A percentile compares a stretch with the other conserved stretches of the same genome.
These are phyloP conservation scores for Globisporangium perplexum DNA, from an alignment of 352 stramenopile species.

Conservation along the genomic window DNA sequence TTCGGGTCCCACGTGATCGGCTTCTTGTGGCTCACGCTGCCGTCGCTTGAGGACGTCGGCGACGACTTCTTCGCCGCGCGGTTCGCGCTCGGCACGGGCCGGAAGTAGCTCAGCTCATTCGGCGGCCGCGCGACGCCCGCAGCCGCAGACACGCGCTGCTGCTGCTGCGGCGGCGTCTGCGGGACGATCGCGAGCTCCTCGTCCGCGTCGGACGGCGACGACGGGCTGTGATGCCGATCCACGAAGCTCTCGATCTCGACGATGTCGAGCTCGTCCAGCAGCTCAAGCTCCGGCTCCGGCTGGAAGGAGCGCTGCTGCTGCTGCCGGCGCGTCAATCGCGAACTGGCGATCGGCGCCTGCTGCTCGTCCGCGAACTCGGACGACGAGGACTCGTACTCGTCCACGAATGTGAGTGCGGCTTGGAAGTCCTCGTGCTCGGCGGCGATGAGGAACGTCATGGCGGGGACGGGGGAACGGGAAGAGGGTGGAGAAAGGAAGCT, in stretches of 20 bases:
- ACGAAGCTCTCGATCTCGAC: constrained; percentile 1
- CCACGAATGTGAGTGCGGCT: constrained; percentile 3
- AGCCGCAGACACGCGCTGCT: no score
- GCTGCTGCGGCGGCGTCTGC: no score
- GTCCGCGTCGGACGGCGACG: not conserved
- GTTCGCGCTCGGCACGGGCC: no score
- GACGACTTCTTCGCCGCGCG: not conserved
- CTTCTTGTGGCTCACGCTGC: not conserved
- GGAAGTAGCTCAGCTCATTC: no score
- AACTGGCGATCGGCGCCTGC: not conserved
- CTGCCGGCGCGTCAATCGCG: no score
- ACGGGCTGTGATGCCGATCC: not conserved
- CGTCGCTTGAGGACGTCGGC: not conserved
- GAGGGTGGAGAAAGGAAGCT: no score
- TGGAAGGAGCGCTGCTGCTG: no score
- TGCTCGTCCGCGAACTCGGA: constrained; percentile 1
- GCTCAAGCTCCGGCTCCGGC: not conserved
- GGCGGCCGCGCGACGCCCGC: no score
- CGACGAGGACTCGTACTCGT: constrained; percentile 3
- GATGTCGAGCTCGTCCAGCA: not conserved
- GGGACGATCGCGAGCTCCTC: no score
- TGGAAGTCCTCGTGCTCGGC: constrained; percentile 3
- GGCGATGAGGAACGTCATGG: no score
- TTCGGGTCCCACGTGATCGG: constrained; percentile 26
- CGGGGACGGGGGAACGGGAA: no score